A percentile compares a stretch with the other conserved stretches of the same genome.
These are phyloP conservation scores for Ustilago nuda DNA, from an alignment of 1,284 basidiomycete species.

Conservation along the genomic window DNA sequence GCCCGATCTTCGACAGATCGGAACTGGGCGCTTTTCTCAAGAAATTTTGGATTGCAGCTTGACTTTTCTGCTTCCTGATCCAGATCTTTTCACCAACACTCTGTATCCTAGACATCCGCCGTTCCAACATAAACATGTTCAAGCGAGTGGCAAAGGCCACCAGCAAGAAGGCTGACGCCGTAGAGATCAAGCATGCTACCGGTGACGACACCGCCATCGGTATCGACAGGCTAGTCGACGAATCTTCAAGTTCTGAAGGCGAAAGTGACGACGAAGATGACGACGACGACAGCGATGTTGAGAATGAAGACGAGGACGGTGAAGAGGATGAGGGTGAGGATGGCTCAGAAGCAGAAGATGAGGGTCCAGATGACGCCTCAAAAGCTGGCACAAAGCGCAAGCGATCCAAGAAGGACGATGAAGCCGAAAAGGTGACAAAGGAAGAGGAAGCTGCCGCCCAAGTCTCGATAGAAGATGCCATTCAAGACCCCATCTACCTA, in stretches of 20 bases:
- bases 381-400: conserved; percentile 34
- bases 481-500: conserved; percentile 48
- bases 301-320: conserved; percentile 9
- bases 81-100: background rate
- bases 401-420: conserved; percentile 23
- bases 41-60: conserved; percentile 27
- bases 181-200: conserved; percentile 29
- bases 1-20: conserved; percentile 5
- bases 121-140: conserved; percentile 28
- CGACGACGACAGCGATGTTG: conserved; percentile 17
- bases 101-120: too few species aligned
- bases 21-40: conserved; percentile 13
- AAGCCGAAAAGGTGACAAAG: background rate
- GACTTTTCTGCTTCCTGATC: conserved; percentile 12
- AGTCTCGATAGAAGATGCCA: conserved; percentile 38
- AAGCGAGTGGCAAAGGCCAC: conserved; percentile 49
- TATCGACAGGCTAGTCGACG: conserved; percentile 50
- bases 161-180: conserved; percentile 24
- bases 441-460: conserved; percentile 22
- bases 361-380: conserved; percentile 1
- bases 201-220: conserved; percentile 47
- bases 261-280: conserved; percentile 28
- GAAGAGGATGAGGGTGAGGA: conserved; percentile 17
- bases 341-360: background rate
- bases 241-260: conserved; percentile 42